Base-by-base conservation (phyloP, 176 grass and related monocot species). In the Aechmea fasciata region DNA sequence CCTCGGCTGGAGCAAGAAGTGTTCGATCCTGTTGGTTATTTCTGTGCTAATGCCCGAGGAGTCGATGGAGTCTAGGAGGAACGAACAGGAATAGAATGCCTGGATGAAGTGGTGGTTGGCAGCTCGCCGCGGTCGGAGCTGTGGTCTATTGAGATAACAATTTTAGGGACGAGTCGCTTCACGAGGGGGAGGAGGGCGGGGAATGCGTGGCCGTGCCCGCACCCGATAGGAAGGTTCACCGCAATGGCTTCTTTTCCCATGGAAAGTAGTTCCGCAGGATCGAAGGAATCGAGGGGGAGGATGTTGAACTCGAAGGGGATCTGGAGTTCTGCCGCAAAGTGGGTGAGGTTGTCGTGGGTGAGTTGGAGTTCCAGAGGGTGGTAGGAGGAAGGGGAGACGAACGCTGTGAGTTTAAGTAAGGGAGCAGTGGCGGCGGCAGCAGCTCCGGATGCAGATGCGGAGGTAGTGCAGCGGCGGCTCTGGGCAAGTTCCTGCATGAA, bases 401-500 rank as follows among this genome's bases (percentile, higher is more conserved):
- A 78, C 50, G 85, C 85, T 1, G 88, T 91, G 7, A 96, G 73
- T 77, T 88, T 91, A 17, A 96, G 72, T 61, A 86, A 63, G 0
- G 78, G 48, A 2, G 83, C 77, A 70, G 57, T 26, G 57, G 54
- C 59, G 14, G 25, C 25, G 2, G 33, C 4, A 7, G 33, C 33
- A 41, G 33, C 33, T 41, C 33, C 33, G 33, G 33, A 41, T 6
- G 33, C 33, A 28, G 50, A 71, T 15, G 22, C 85, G 57, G 11
- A 75, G 64, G 53, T 69, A 69, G 55, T 91, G 80, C 6, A 41
- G 20, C 47, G 51, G 61, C 61, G 18, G 19, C 61, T 48, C 57
- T 74, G 72, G 33, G 92, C 85, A 5, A 96, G 80, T 76, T 96
- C 92, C 74, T 91, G 88, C 83, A 96, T 70, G 72, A 96, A 96